These are phyloP conservation scores for Metarhizium brunneum DNA, from an alignment of 2,329 filamentous ascomycete genomes.

Conservation along the genomic window DNA sequence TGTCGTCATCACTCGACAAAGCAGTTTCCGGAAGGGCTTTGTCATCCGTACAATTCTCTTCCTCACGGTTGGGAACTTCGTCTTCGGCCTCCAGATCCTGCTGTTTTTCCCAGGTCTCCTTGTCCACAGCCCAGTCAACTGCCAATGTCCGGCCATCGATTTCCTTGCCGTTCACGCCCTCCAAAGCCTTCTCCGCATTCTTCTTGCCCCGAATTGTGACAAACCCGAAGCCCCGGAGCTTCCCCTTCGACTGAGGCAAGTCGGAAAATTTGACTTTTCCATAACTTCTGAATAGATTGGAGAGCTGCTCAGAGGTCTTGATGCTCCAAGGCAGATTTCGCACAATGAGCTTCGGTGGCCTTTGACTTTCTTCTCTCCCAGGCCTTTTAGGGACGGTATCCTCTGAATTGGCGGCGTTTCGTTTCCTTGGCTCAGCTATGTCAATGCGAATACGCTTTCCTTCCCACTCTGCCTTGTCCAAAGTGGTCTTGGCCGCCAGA, in stretches of 20 bases:
- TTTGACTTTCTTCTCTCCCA: slow-evolving; percentile 49
- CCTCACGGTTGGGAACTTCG: slow-evolving; percentile 27
- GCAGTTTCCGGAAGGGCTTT: slow-evolving; percentile 19
- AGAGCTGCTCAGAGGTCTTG: slow-evolving; percentile 74
- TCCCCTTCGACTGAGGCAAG: slow-evolving; percentile 68
- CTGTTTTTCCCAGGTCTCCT: slow-evolving; percentile 69
- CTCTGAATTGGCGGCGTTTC: slow-evolving; percentile 42
- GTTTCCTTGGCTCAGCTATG: slow-evolving; percentile 75
- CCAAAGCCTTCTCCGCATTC: slow-evolving; percentile 84
- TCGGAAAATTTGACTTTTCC: slow-evolving; percentile 86
- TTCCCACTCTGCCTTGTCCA: slow-evolving; percentile 69
- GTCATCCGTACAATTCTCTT: slow-evolving; percentile 17
- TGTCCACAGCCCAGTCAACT: slow-evolving; percentile 96
- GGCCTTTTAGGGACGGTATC: slow-evolving; percentile 36
- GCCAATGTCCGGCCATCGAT: slow-evolving; percentile 82
- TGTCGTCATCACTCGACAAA: slow-evolving; percentile 13
- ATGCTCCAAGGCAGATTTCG: slow-evolving; percentile 95
- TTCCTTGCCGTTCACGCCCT: slow-evolving; percentile 77
- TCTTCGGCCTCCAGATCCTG: slow-evolving; percentile 28
- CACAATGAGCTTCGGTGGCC: slow-evolving; percentile 71
- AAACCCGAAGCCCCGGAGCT: slow-evolving; percentile 84
- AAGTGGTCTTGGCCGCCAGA: slow-evolving; percentile 65
- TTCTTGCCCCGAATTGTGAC: slow-evolving; percentile 79
- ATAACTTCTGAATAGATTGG: slow-evolving; percentile 71
- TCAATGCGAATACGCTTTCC: slow-evolving; percentile 80